phyloP scores from a whole-genome alignment of 2,329 filamentous ascomycete species.

The Penicillium sp. region DNA sequence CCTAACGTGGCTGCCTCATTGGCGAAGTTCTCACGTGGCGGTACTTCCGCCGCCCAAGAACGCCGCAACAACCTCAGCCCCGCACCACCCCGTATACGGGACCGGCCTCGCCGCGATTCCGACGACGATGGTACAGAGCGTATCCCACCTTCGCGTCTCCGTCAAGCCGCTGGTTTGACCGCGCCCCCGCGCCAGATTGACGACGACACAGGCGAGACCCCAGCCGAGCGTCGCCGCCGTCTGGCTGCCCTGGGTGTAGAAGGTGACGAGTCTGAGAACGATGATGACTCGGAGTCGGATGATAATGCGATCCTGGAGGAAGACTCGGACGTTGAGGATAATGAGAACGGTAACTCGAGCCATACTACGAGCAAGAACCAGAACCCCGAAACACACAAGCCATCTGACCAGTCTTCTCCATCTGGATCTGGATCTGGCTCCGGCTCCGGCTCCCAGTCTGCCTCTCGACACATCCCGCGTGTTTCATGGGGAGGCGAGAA shows the following conservation, averaged over 20 bases:
- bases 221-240: slow-evolving; percentile 48
- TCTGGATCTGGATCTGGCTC: slow-evolving; percentile 19
- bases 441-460: slow-evolving; percentile 21
- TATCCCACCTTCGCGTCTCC: slow-evolving; percentile 40
- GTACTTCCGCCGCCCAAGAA: slow-evolving; percentile 38
- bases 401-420: slow-evolving; percentile 25
- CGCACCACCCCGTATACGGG: slow-evolving; percentile 21
- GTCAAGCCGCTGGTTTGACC: slow-evolving; percentile 32
- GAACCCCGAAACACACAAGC: slow-evolving; percentile 31
- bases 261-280: slow-evolving; percentile 28
- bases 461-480: slow-evolving; percentile 29
- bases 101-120: slow-evolving; percentile 36
- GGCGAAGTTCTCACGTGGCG: slow-evolving; percentile 35
- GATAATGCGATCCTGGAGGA: slow-evolving; percentile 27
- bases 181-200: slow-evolving; percentile 28
- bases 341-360: slow-evolving; percentile 22
- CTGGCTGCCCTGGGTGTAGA: slow-evolving; percentile 45
- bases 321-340: slow-evolving; percentile 25
- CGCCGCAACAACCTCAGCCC: slow-evolving; percentile 39
- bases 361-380: slow-evolving; percentile 30
- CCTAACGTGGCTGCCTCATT: slow-evolving; percentile 42
- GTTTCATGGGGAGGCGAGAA: slow-evolving; percentile 47
- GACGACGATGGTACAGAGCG: slow-evolving; percentile 47
- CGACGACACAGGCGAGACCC: slow-evolving; percentile 46
- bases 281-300: slow-evolving; percentile 23